These are phyloP conservation scores for Phialophora verrucosa DNA, from an alignment of 2,329 filamentous ascomycete species.

Conservation along the genomic window DNA sequence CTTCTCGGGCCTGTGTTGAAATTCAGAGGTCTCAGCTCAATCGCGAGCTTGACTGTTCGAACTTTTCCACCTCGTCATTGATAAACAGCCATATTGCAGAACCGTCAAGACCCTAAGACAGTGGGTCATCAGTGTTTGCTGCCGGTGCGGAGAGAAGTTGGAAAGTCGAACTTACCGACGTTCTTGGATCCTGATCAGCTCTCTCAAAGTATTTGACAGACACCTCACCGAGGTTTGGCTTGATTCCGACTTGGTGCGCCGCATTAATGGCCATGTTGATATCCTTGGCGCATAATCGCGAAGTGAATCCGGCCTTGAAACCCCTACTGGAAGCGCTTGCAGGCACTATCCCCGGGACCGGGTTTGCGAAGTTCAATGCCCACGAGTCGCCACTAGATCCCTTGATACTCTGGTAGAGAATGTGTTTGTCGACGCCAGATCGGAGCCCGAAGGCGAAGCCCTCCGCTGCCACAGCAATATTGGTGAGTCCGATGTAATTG, in stretches of 20 bases:
- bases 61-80: neutral
- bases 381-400: constrained; percentile 26
- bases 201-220: constrained; percentile 15
- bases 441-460: constrained; percentile 25
- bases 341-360: constrained; percentile 23
- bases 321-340: constrained; percentile 14
- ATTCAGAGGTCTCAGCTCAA: neutral
- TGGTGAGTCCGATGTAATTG: constrained; percentile 27
- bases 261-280: constrained; percentile 18
- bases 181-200: constrained; percentile 18
- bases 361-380: constrained; percentile 11
- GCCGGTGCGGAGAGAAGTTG: neutral
- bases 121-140: neutral
- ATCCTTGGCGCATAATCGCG: constrained; percentile 24
- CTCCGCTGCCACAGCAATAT: constrained; percentile 16
- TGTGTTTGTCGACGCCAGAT: constrained; percentile 19
- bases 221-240: constrained; percentile 16
- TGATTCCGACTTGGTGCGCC: constrained; percentile 17
- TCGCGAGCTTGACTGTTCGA: neutral
- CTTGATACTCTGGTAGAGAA: constrained; percentile 22
- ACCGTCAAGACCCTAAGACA: constrained; percentile 14
- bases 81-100: constrained; percentile 25
- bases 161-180: constrained; percentile 15
- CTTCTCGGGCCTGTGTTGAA: too few species aligned
- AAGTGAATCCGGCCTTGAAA: constrained; percentile 12